These are phyloP conservation scores for Paecilomyces sp. DNA, from an alignment of 2,329 filamentous ascomycete genomes.

Conservation along the genomic window DNA sequence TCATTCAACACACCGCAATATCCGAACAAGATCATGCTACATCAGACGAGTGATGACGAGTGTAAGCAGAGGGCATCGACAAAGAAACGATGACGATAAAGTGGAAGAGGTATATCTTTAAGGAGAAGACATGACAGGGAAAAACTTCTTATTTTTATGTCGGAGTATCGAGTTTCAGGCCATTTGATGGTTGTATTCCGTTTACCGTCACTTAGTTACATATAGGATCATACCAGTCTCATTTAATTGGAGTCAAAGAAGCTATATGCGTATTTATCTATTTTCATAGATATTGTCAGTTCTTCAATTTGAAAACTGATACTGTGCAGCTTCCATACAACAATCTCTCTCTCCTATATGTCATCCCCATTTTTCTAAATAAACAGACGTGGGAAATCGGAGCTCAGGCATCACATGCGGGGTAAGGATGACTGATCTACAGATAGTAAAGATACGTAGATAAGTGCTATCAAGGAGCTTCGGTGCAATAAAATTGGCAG, in stretches of 20 bases:
- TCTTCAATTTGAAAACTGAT: neutral
- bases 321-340: too few species aligned
- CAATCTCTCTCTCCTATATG: neutral
- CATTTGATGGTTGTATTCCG: too few species aligned
- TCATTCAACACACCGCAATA: slow-evolving; percentile 60
- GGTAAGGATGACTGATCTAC: neutral
- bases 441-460: neutral
- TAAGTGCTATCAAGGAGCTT: neutral
- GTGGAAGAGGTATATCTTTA: neutral
- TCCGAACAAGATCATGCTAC: slow-evolving; percentile 70
- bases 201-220: too few species aligned
- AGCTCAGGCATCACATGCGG: neutral
- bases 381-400: neutral
- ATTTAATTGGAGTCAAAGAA: too few species aligned
- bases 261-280: neutral
- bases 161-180: too few species aligned
- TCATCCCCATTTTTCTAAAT: neutral
- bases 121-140: neutral
- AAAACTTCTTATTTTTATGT: neutral
- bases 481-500: neutral
- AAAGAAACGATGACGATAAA: neutral
- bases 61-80: slow-evolving; percentile 35
- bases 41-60: slow-evolving; percentile 56
- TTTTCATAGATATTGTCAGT: neutral
- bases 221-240: too few species aligned